Evolutionary conservation across 768 basidiomycete genomes (phyloP).

Genomic region (Exidia glandulosa): DNA sequence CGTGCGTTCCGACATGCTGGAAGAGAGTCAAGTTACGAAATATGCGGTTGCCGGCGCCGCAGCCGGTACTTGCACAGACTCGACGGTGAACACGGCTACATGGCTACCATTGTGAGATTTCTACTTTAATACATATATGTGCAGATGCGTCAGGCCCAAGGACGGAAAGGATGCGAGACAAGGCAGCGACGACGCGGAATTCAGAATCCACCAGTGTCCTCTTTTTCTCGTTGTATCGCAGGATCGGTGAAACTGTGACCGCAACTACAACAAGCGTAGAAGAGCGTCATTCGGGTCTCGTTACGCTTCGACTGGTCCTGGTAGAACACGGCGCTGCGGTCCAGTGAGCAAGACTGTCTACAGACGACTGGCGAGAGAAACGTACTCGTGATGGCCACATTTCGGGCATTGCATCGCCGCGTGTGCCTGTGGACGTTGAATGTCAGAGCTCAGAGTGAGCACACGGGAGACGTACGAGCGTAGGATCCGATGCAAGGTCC

Average conservation of each 20-base stretch:
- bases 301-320: constrained; percentile 97
- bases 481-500: constrained; percentile 82
- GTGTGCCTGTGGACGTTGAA: constrained; percentile 47
- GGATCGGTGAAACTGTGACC: constrained; percentile 69
- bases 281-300: constrained; percentile 89
- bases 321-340: constrained; percentile 79
- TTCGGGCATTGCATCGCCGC: constrained; percentile 73
- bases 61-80: too few species aligned
- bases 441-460: neutral
- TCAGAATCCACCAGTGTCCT: neutral
- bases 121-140: too few species aligned
- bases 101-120: too few species aligned
- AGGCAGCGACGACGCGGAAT: neutral
- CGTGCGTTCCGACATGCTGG: neutral
- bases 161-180: neutral
- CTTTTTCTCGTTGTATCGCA: constrained; percentile 33
- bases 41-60: too few species aligned
- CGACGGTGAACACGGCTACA: too few species aligned
- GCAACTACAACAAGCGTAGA: constrained; percentile 82
- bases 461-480: constrained; percentile 45
- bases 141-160: neutral
- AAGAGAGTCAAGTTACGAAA: too few species aligned
- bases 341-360: constrained; percentile 1
- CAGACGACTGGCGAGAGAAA: constrained; percentile 7
- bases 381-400: constrained; percentile 77